A percentile compares a stretch with the other conserved stretches of the same genome.
These are phyloP conservation scores for Fusarium penzigii DNA, from an alignment of 2,329 filamentous ascomycete species.

Conservation along the genomic window DNA sequence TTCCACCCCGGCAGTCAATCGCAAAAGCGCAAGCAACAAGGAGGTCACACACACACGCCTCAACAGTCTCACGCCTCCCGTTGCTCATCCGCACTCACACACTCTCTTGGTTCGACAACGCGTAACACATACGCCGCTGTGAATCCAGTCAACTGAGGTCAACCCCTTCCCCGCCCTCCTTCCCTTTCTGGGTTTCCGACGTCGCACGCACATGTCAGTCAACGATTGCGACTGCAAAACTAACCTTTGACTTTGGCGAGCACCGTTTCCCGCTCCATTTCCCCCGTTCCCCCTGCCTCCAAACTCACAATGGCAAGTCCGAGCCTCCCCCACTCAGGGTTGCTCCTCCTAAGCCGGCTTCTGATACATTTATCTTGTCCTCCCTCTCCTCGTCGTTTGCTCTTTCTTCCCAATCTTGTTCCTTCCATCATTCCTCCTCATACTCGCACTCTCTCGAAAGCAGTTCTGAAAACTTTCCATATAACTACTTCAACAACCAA, in stretches of 20 bases:
- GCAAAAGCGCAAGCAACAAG: constrained; percentile 6
- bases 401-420: constrained; percentile 11
- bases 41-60: neutral
- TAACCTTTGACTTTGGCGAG: constrained; percentile 9
- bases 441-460: neutral
- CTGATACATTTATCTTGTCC: constrained; percentile 24
- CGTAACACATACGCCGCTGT: too few species aligned
- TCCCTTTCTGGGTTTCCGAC: constrained; percentile 22
- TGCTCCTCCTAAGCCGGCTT: constrained; percentile 2
- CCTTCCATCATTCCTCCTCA: constrained; percentile 7
- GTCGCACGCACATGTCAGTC: constrained; percentile 25
- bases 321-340: constrained; percentile 23
- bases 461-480: too few species aligned
- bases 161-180: constrained; percentile 17
- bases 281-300: constrained; percentile 7
- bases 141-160: too few species aligned
- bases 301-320: constrained; percentile 20
- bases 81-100: too few species aligned
- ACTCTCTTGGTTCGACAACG: too few species aligned
- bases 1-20: constrained; percentile 13
- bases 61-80: too few species aligned
- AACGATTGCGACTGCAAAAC: constrained; percentile 8
- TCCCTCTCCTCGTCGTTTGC: constrained; percentile 13
- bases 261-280: constrained; percentile 13
- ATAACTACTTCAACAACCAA: too few species aligned